A percentile compares a stretch with the other conserved stretches of the same genome.
Evolutionary conservation across 164 flowering plant species (phyloP).

Genomic region (Stephania cephalantha): DNA sequence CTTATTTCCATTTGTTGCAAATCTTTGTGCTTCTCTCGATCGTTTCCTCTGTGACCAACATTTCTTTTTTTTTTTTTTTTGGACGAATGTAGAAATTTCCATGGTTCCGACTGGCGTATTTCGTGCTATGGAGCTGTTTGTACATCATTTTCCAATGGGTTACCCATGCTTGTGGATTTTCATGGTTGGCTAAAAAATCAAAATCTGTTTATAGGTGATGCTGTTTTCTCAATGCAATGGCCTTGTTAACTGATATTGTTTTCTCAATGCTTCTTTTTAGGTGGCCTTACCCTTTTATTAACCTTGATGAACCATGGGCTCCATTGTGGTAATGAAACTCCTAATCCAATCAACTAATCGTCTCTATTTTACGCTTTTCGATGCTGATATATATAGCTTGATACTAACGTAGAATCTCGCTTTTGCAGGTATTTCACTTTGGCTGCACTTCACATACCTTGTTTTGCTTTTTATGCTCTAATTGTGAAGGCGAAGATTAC

Average conservation of each 20-base stretch:
- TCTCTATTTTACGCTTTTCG: not conserved
- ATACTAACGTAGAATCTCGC: not conserved
- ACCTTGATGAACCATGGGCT: slow-evolving; percentile 61
- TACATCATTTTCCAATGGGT: slow-evolving; percentile 66
- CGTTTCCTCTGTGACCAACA: not conserved
- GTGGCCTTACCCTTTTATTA: slow-evolving; percentile 96
- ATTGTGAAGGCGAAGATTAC: slow-evolving; percentile 32
- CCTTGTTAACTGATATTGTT: not conserved
- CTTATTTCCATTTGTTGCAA: not conserved
- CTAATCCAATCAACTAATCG: not conserved
- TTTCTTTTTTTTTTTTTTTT: not conserved
- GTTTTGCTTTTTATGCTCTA: slow-evolving; percentile 41
- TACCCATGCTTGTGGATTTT: slow-evolving; percentile 57
- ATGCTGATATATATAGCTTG: not conserved
- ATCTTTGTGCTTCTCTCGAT: not conserved
- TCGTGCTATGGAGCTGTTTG: slow-evolving; percentile 56
- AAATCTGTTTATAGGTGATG: not conserved
- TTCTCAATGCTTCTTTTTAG: slow-evolving; percentile 24
- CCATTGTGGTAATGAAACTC: slow-evolving; percentile 53
- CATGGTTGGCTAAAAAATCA: slow-evolving; percentile 35
- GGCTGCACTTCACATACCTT: slow-evolving; percentile 57
- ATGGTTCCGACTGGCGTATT: slow-evolving; percentile 57
- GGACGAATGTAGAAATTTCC: slow-evolving; percentile 44
- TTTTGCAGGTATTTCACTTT: slow-evolving; percentile 47
- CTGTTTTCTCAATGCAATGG: not conserved